phyloP scores from a whole-genome alignment of 305 asterid species.

The Fraxinus sp. region DNA sequence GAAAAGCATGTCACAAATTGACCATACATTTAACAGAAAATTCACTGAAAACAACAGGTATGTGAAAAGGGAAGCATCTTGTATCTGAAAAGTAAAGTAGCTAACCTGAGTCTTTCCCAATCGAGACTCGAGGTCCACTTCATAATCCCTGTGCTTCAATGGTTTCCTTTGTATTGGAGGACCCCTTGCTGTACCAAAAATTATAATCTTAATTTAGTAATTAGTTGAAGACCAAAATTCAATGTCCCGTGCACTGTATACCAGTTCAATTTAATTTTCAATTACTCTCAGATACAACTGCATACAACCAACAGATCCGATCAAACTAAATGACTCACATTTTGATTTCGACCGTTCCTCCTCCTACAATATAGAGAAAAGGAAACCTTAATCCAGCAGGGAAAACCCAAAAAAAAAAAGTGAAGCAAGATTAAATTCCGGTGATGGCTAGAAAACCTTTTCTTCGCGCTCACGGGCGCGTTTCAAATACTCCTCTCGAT shows the following conservation, averaged over 20 bases:
- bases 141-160: conserved; percentile 92
- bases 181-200: conserved; percentile 68
- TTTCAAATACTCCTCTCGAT: conserved; percentile 75
- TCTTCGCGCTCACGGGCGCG: conserved; percentile 96
- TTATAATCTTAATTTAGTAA: conserved; percentile 11
- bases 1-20: not conserved
- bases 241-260: conserved; percentile 3
- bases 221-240: not conserved
- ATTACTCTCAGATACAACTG: not conserved
- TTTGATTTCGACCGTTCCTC: conserved; percentile 56
- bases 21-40: not conserved
- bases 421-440: not conserved
- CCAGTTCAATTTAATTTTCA: conserved; percentile 15
- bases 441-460: conserved; percentile 36
- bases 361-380: conserved; percentile 48
- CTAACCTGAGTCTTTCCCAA: conserved; percentile 93
- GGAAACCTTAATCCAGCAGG: not conserved
- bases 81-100: conserved; percentile 1
- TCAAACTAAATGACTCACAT: conserved; percentile 42
- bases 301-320: not conserved
- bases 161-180: conserved; percentile 92
- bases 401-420: not conserved
- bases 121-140: conserved; percentile 97
- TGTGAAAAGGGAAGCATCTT: conserved; percentile 2
- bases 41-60: conserved; percentile 4